Percentiles rank a stretch among this genome's conserved stretches.
Evolutionary conservation across 2,329 filamentous ascomycete genomes (phyloP).

Genomic region (Stromatinia cepivora): DNA sequence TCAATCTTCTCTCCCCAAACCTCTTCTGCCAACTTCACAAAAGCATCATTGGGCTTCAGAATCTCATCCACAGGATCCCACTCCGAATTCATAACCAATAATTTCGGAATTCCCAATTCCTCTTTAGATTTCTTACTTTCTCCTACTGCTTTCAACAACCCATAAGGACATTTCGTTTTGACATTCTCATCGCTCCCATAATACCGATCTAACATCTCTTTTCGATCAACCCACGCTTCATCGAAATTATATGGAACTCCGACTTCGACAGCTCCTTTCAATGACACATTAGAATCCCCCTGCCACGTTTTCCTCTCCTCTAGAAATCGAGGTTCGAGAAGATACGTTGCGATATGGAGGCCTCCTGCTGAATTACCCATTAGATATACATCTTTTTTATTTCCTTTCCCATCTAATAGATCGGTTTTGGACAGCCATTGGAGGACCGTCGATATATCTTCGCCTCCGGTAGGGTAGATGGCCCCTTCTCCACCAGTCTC

Average conservation of each 20-base stretch:
- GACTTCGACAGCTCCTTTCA: constrained; percentile 34
- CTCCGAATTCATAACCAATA: constrained; percentile 34
- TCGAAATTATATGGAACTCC: constrained; percentile 36
- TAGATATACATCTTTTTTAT: constrained; percentile 34
- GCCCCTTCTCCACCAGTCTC: constrained; percentile 35
- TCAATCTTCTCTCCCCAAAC: constrained; percentile 33
- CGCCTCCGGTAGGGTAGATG: constrained; percentile 36
- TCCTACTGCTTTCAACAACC: constrained; percentile 29
- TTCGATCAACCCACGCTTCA: constrained; percentile 8
- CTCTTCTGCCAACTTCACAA: constrained; percentile 34
- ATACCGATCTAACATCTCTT: constrained; percentile 30
- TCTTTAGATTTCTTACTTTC: constrained; percentile 29
- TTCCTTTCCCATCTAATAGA: constrained; percentile 26
- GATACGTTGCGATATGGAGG: constrained; percentile 37
- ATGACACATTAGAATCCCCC: constrained; percentile 22
- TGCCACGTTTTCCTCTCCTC: constrained; percentile 29
- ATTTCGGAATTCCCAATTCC: constrained; percentile 31
- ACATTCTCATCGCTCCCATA: constrained; percentile 29
- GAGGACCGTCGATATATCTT: constrained; percentile 34
- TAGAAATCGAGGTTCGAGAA: constrained; percentile 32
- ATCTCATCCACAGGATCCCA: constrained; percentile 40
- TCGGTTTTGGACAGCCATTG: constrained; percentile 30
- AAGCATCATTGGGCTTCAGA: constrained; percentile 33
- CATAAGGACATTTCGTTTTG: constrained; percentile 29
- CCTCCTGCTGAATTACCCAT: constrained; percentile 41